Evolutionary conservation across 73 alveolate genomes (phyloP), one percentile per base, ranked within the genome.

Genomic region (Stentor coeruleus): DNA sequence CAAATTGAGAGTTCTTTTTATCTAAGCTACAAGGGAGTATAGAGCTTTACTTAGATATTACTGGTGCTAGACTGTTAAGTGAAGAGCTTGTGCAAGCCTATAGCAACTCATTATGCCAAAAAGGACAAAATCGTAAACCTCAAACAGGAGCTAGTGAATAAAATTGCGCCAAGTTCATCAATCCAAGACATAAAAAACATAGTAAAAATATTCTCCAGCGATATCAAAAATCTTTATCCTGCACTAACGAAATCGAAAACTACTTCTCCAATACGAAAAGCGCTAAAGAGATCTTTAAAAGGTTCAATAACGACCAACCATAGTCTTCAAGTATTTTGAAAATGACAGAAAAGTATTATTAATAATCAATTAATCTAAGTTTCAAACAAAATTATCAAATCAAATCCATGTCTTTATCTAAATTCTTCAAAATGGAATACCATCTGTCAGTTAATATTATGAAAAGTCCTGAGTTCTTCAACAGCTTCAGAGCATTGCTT

Each of bases 31-130:
- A 85, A 38, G 59, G 91, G 58, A 87, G 89, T 40, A 58, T 89
- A 20, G 99, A 98, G 35, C 90, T 91, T 28, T 95, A 81, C 74
- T 82, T 92, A 6, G 99, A 97, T 0, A 40, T 95, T 36, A 95
- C 98, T 42, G 99, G 99, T 31, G 81, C 41, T 35, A 89, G 99
- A 82, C 91, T 95, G 20, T 91, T 93, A 85, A 93, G 95, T 1
- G 81, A 80, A 33, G 99, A 95, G 26, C 73, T 89, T 40, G 92
- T 91, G 31, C 80, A 85, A 79, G 90, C 95, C 98, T 0, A 85
- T 95, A 37, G 99, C 99, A 26, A 94, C 96, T 74, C 91, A 89
- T 84, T 95, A 59, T 85, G 95, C 93, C 35, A 79, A 85, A 49
- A 77, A 73, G 15, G 85, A 79, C 38, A 85, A 84, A 41, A 59